Conservation (phyloP, 2,329 filamentous ascomycete genomes). For the Apiospora kogelbergensis region DNA sequence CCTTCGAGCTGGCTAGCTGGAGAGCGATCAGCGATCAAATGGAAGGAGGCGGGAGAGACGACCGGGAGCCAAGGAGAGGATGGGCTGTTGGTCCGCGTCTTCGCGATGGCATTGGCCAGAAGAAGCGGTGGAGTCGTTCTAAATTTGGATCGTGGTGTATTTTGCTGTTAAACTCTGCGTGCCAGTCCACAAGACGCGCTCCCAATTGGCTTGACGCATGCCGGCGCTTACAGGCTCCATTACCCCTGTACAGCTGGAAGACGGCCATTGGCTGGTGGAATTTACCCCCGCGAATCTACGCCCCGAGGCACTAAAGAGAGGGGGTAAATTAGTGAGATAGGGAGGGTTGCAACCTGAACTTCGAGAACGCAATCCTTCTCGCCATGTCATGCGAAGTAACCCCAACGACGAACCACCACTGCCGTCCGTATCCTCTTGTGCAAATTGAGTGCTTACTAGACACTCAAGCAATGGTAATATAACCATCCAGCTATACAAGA, state of each 20-base stretch:
- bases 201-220: not conserved
- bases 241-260: not conserved
- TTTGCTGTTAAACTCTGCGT: not conserved
- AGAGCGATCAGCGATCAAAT: slow-evolving; percentile 10
- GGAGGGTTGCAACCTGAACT: not conserved
- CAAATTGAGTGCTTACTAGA: slow-evolving; percentile 3
- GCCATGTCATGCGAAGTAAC: not conserved
- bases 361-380: slow-evolving; percentile 1
- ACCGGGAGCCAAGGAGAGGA: not conserved
- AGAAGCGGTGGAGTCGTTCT: slow-evolving; percentile 9
- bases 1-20: not conserved
- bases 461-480: not conserved
- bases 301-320: not conserved
- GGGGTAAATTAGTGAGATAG: not conserved
- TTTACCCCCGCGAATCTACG: not conserved
- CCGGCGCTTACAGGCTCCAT: slow-evolving; percentile 5
- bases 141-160: slow-evolving; percentile 10
- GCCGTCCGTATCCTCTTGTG: not conserved
- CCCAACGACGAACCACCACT: not conserved
- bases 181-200: not conserved
- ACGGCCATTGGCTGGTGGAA: not conserved
- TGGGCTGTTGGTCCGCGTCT: not conserved
- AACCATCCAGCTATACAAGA: not conserved
- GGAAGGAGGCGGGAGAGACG: slow-evolving; percentile 10
- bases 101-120: not conserved